Base-by-base conservation (phyloP, 345 rosid species). In the Passiflora organensis region DNA sequence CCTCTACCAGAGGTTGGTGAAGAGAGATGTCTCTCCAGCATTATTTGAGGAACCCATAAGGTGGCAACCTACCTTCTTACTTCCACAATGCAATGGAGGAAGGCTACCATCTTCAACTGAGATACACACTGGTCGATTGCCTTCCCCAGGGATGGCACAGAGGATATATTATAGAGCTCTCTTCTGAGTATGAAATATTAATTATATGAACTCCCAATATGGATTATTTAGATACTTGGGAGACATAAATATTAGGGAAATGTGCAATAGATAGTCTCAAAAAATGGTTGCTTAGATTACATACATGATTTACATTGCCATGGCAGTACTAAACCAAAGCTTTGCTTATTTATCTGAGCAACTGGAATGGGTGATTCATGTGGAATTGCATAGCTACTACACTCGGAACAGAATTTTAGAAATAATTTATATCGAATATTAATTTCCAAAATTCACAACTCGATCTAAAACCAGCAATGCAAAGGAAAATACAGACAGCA, bases 221-320 rank as follows among this genome's bases (percentile, higher is more conserved):
- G 41, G 68, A 68, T 73, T 67, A 64, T 60, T 42, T 63, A 48
- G 46, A 59, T 23, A 21, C 36, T 39, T 65, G 61, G 79, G 75
- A 43, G 64, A 44, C 55, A 32, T 45, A 52, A 47, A 39, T 64
- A 21, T 3, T 25, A 13, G 46, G 45, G 66, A 8, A 28, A 2
- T 2, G 5, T 28, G 8, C 34, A 3, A 3, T 3, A 28, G 3
- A 28, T 28, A 28, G 34, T 28, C 34, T 28, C 34, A 2, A 8
- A 3, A 28, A 28, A 8, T 28, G n/a, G n/a, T n/a, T n/a, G n/a
- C 8, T 28, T 28, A 2, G 34, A 28, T 28, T 28, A 28, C 5
- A 8, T 8, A 28, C 8, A 28, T 28, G 34, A 8, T 28, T 28
- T 3, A 2, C 34, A 28, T 28, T 28, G 34, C 8, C 3, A 2